A percentile compares a stretch with the other conserved stretches of the same genome.
Evolutionary conservation across 2,329 filamentous ascomycete species (phyloP).

Genomic region (Xylariaceae sp.): DNA sequence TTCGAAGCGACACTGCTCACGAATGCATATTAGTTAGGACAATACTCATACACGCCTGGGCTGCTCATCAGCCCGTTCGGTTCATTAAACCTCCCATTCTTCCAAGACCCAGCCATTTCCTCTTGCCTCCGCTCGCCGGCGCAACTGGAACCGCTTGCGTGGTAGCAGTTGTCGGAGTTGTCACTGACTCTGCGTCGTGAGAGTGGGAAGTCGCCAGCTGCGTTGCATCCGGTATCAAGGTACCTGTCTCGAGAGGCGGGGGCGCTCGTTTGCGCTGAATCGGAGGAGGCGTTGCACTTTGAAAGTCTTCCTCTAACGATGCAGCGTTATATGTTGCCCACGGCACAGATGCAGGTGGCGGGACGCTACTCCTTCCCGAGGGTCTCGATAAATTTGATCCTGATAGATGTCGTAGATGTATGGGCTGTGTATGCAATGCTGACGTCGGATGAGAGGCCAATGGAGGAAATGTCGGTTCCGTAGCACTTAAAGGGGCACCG

Average conservation of each 20-base stretch:
- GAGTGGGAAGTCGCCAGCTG: conserved; percentile 7
- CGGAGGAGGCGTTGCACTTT: conserved; percentile 53
- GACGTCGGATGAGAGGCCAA: conserved; percentile 18
- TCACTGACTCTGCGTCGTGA: background rate
- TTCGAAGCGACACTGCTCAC: background rate
- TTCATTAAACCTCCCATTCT: conserved; percentile 24
- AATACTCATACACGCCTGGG: background rate
- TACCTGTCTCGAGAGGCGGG: conserved; percentile 3
- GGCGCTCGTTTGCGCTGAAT: conserved; percentile 44
- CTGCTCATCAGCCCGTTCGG: conserved; percentile 17
- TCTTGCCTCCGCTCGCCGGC: conserved; percentile 17
- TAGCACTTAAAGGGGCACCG: conserved; percentile 17
- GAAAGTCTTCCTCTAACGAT: conserved; percentile 40
- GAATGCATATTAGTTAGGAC: conserved; percentile 5
- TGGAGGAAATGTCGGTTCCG: conserved; percentile 19
- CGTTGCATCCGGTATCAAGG: background rate
- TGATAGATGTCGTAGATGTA: conserved; percentile 4
- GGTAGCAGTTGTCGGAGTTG: too few species aligned
- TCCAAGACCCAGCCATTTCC: conserved; percentile 30
- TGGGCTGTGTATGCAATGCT: conserved; percentile 4
- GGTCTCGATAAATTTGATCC: conserved; percentile 9
- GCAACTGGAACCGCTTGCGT: conserved; percentile 8
- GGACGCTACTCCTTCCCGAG: conserved; percentile 27
- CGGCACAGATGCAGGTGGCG: conserved; percentile 26
- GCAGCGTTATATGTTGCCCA: conserved; percentile 37